Base-by-base conservation (phyloP, 2,329 filamentous ascomycete species). In the Aspergillus unguis region DNA sequence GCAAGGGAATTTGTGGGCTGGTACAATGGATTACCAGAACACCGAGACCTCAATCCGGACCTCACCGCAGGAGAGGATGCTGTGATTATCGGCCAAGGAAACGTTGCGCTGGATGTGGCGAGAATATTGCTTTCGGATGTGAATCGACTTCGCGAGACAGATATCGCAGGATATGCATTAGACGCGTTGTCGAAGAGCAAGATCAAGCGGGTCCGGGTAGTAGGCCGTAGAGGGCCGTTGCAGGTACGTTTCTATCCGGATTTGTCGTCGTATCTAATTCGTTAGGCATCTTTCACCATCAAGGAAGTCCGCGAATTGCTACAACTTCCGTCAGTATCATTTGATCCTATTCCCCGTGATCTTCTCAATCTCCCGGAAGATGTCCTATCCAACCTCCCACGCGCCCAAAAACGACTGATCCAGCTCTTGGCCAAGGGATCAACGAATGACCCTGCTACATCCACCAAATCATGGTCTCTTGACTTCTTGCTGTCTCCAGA, bases 11-110 rank as follows among this genome's bases (percentile, higher is more conserved):
- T 97, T 68, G 94, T 99, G 1, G 94, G 92, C 17, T 99, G 94
- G 94, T 99, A 99, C 72, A 99, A 99, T 70, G 94, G 94, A 2
- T 79, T 96, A 2, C 94, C 94, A 0, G 88, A 95, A 62, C 88
- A 88, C 66, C 81, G 86, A 23, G 71, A 81, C 61, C 75, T 96
- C 6, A 76, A 81, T n/a, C 88, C 91, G 0, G 82, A 90, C 65
- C 79, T 97, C 27, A 81, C 84, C 0, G 77, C 79, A 7, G 88
- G 87, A 0, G 90, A 96, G 46, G 86, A 92, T 56, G 94, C 90
- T 1, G 84, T 96, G 31, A 80, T 99, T 44, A 85, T 99, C 58
- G 94, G 94, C 2, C 92, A 99, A 66, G 94, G 94, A 11, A 99
- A 99, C 71, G 94, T 99, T 6, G 94, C 94, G 0, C 77, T 99